A percentile compares a stretch with the other conserved stretches of the same genome.
phyloP scores from a whole-genome alignment of 331 rosid genomes.

The Stylosanthes scabra region DNA sequence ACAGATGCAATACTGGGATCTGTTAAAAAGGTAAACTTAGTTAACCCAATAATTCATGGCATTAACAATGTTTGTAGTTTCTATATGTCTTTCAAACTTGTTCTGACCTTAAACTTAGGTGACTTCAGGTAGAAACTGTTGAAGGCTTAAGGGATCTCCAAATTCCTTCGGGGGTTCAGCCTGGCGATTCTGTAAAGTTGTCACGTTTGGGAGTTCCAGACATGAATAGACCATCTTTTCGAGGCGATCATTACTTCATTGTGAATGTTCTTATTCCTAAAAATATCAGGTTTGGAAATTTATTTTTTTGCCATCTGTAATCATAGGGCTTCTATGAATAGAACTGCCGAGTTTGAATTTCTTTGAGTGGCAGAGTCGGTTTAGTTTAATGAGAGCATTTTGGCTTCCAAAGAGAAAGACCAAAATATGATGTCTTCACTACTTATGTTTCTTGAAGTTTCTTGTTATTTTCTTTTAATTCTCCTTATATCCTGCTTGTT shows the following conservation, averaged over 20 bases:
- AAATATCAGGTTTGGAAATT: conserved; percentile 66
- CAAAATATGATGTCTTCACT: background rate
- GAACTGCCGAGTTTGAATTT: background rate
- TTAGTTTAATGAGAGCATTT: background rate
- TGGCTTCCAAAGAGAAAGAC: background rate
- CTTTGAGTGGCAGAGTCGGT: conserved; percentile 9
- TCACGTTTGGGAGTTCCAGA: conserved; percentile 79
- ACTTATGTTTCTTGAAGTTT: conserved; percentile 6
- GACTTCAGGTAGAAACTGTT: conserved; percentile 88
- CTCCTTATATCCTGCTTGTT: conserved; percentile 32
- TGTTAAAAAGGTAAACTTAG: conserved; percentile 60
- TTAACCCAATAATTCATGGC: conserved; percentile 10
- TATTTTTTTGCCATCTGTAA: conserved; percentile 9
- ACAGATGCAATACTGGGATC: conserved; percentile 94
- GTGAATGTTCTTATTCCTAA: conserved; percentile 86
- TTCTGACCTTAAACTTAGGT: conserved; percentile 31
- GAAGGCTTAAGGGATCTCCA: conserved; percentile 78
- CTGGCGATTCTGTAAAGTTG: conserved; percentile 83
- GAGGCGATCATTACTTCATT: conserved; percentile 92
- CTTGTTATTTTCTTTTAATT: conserved; percentile 31
- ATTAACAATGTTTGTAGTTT: conserved; percentile 16
- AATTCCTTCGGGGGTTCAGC: conserved; percentile 90
- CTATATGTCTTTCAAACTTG: conserved; percentile 14
- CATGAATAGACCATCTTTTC: conserved; percentile 73
- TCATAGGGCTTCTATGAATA: conserved; percentile 7